A percentile compares a stretch with the other conserved stretches of the same genome.
Conservation (phyloP, 768 basidiomycete genomes). For the Lyophyllum semitale region DNA sequence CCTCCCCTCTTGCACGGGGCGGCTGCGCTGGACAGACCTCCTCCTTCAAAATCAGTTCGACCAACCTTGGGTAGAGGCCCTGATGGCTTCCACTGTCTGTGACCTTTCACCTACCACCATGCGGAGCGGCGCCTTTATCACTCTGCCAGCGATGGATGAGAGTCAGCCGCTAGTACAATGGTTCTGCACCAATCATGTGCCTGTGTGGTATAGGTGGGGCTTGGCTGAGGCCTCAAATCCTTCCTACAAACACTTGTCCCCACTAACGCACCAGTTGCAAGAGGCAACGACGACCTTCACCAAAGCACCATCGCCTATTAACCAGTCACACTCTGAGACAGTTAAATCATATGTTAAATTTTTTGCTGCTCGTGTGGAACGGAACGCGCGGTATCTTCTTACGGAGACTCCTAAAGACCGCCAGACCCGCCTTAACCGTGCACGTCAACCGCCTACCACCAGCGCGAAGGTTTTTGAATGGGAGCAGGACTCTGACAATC, state of each 20-base stretch:
- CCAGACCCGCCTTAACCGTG: neutral
- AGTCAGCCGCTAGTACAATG: neutral
- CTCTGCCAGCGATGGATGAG: neutral
- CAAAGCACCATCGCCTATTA: no score
- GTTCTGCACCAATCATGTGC: neutral
- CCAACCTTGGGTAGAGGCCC: neutral
- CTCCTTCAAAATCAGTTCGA: neutral
- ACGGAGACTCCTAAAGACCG: neutral
- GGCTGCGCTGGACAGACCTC: neutral
- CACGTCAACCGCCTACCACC: neutral
- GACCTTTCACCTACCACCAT: neutral
- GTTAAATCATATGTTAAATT: neutral
- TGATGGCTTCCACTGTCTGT: neutral
- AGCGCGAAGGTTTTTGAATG: neutral
- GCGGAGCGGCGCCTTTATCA: neutral
- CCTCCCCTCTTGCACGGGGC: neutral
- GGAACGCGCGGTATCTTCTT: neutral
- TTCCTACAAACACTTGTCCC: no score
- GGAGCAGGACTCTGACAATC: neutral
- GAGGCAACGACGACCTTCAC: no score
- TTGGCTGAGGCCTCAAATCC: neutral
- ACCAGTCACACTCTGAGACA: no score
- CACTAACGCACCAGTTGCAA: no score
- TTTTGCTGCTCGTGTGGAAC: neutral
- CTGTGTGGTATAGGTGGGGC: slow-evolving; percentile 15